Conservation (phyloP, 306 rosid species). For the Mimosa bimucronata region DNA sequence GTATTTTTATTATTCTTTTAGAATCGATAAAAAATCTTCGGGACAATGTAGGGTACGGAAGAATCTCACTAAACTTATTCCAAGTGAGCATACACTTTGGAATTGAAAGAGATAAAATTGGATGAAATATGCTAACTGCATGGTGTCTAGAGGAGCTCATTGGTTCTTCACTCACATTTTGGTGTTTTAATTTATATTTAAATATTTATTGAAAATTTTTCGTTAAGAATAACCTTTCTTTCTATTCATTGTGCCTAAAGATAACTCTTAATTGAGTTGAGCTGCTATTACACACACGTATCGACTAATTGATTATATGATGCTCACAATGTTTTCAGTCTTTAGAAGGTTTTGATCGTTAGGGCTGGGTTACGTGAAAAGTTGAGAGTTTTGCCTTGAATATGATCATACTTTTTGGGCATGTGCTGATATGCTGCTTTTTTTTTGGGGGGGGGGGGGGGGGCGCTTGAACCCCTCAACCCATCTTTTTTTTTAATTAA, state of each 20-base stretch:
- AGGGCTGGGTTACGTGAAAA: conserved; percentile 8
- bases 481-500: background rate
- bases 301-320: background rate
- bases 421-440: background rate
- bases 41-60: background rate
- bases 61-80: background rate
- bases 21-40: background rate
- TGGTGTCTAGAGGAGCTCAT: no score
- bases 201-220: conserved; percentile 6
- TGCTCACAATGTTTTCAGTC: background rate
- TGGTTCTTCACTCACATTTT: no score
- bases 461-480: background rate
- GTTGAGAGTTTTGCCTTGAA: conserved; percentile 6
- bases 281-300: background rate
- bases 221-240: background rate
- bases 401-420: background rate
- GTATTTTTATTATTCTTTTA: background rate
- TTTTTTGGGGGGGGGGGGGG: no score
- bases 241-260: background rate
- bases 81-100: background rate
- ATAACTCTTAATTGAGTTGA: background rate
- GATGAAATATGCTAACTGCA: background rate
- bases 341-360: conserved; percentile 12
- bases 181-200: background rate
- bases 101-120: conserved; percentile 3